Percentiles rank a stretch among this genome's conserved stretches.
Evolutionary conservation across 179 eudicot genomes (phyloP).

Genomic region (Heliamphora pulchella): DNA sequence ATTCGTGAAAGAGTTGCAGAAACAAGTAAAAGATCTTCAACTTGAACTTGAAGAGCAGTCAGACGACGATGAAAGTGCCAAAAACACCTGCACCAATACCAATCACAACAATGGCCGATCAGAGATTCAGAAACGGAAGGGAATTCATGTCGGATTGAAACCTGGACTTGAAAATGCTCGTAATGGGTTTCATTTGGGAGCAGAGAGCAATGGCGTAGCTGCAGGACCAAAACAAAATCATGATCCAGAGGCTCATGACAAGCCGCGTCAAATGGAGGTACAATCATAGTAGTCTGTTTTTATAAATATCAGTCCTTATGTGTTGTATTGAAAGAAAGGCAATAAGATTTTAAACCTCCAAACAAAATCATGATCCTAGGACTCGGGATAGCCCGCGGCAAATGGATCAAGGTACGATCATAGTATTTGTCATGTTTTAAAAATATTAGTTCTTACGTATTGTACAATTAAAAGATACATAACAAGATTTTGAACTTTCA

Average conservation of each 20-base stretch:
- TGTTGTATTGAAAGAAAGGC: no score
- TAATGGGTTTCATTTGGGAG: constrained; percentile 21
- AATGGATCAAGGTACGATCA: no score
- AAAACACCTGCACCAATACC: constrained; percentile 18
- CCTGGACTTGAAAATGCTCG: constrained; percentile 30
- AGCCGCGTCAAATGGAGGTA: constrained; percentile 89
- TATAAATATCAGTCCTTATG: no score
- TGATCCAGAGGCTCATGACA: constrained; percentile 32
- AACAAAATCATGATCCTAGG: no score
- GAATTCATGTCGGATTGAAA: constrained; percentile 22
- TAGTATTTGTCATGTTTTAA: no score
- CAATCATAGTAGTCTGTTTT: not conserved
- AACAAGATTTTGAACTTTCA: no score
- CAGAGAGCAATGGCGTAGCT: constrained; percentile 20
- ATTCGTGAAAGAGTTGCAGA: constrained; percentile 67
- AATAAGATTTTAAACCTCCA: no score
- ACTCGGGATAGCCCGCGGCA: no score
- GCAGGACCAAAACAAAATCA: constrained; percentile 28
- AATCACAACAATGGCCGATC: constrained; percentile 13
- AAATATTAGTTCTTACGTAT: no score
- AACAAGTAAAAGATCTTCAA: constrained; percentile 63
- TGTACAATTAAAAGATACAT: no score
- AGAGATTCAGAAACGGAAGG: constrained; percentile 18
- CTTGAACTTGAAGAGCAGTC: constrained; percentile 63
- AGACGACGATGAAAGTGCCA: constrained; percentile 34